Conservation (phyloP, 352 stramenopile genomes). For the Phytophthora constricta region DNA sequence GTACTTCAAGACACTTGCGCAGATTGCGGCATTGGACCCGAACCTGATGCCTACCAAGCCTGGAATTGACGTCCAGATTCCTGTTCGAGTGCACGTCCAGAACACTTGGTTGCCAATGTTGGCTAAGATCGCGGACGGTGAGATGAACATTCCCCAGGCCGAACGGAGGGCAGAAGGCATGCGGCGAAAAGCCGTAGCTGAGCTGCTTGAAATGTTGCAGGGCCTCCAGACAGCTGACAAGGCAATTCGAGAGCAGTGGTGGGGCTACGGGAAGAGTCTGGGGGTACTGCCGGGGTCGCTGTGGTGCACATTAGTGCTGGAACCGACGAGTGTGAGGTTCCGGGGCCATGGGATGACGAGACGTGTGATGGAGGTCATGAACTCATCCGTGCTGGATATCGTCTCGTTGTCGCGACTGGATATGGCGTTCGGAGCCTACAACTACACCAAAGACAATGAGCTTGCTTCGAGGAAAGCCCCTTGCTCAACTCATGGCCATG, state of each 20-base stretch:
- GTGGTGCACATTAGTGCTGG: slow-evolving; percentile 23
- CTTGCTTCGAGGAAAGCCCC: not conserved
- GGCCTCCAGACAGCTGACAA: slow-evolving; percentile 25
- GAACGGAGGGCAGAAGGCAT: not conserved
- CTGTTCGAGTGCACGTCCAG: slow-evolving; percentile 14
- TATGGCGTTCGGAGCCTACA: not conserved
- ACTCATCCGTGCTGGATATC: slow-evolving; percentile 21
- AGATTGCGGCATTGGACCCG: slow-evolving; percentile 13
- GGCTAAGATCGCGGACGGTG: slow-evolving; percentile 2
- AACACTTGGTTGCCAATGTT: not conserved
- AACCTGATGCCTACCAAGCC: slow-evolving; percentile 1
- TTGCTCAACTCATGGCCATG: not conserved
- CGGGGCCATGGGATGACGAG: slow-evolving; percentile 7
- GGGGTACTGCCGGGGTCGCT: slow-evolving; percentile 18
- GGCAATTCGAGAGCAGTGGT: slow-evolving; percentile 20
- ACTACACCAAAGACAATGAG: not conserved
- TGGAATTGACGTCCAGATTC: slow-evolving; percentile 23
- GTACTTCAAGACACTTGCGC: slow-evolving; percentile 13
- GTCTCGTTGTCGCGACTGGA: slow-evolving; percentile 25
- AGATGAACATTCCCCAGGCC: not conserved
- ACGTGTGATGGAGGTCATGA: slow-evolving; percentile 21
- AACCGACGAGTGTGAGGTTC: slow-evolving; percentile 22
- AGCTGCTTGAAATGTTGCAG: slow-evolving; percentile 12
- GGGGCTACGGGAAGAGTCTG: slow-evolving; percentile 25
- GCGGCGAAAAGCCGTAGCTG: not conserved